phyloP scores from a whole-genome alignment of 306 rosid genomes.

The Dryas drummondii region DNA sequence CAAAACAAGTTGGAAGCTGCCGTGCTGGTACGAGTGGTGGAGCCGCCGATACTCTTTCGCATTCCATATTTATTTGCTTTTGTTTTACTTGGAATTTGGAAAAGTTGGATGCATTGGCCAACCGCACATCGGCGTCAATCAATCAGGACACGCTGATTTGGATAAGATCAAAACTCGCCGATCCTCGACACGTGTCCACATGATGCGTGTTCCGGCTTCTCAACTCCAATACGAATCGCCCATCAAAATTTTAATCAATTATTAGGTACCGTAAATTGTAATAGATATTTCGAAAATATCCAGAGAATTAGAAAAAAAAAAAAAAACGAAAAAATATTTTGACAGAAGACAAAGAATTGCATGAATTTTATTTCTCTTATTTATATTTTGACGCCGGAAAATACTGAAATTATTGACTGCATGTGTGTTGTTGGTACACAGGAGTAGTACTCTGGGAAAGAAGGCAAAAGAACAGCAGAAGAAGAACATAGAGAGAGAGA shows the following conservation, averaged over 20 bases:
- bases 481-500: not conserved
- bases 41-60: no score
- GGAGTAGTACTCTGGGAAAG: not conserved
- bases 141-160: not conserved
- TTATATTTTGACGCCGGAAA: not conserved
- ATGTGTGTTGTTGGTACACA: slow-evolving; percentile 1
- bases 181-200: not conserved
- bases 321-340: not conserved
- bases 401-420: not conserved
- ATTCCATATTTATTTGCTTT: not conserved
- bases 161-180: slow-evolving; percentile 5
- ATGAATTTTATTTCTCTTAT: not conserved
- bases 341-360: not conserved
- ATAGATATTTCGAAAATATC: no score
- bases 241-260: not conserved
- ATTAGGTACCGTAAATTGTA: no score
- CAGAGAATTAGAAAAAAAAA: no score
- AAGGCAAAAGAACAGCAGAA: not conserved
- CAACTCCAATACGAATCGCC: no score
- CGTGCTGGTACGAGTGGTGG: not conserved
- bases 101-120: not conserved
- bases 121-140: not conserved
- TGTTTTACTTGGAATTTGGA: not conserved
- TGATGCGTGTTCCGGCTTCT: no score
- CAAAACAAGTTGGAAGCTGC: not conserved